Percentiles rank a stretch among this genome's conserved stretches.
These are phyloP conservation scores for Kodamaea suecica DNA, from an alignment of 1,139 yeast species.

Conservation along the genomic window DNA sequence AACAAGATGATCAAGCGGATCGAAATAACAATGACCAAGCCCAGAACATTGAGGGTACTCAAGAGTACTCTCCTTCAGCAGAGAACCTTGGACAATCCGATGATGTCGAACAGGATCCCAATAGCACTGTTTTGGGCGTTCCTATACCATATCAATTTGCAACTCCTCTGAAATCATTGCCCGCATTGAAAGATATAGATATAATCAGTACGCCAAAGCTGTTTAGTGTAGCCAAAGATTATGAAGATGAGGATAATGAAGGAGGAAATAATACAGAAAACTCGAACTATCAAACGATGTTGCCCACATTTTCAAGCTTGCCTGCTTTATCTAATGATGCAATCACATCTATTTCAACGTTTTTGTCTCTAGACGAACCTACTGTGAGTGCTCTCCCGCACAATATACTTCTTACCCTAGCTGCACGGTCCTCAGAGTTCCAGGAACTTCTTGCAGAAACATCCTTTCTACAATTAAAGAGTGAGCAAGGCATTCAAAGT, in stretches of 20 bases:
- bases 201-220: conserved; percentile 42
- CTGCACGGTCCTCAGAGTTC: conserved; percentile 44
- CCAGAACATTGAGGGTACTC: neutral
- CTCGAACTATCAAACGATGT: neutral
- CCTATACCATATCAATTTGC: conserved; percentile 21
- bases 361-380: conserved; percentile 34
- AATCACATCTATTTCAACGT: conserved; percentile 23
- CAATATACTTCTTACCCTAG: conserved; percentile 32
- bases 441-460: conserved; percentile 51
- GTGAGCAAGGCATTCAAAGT: conserved; percentile 50
- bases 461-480: conserved; percentile 47
- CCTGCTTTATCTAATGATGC: conserved; percentile 7
- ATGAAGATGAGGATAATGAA: conserved; percentile 8
- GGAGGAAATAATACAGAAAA: conserved; percentile 3
- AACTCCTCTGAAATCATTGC: conserved; percentile 44
- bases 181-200: conserved; percentile 45
- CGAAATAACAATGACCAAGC: too few relatives aligned
- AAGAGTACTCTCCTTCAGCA: too few relatives aligned
- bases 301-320: neutral
- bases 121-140: conserved; percentile 8
- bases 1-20: too few relatives aligned
- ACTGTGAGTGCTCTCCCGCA: conserved; percentile 13
- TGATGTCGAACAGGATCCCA: conserved; percentile 6
- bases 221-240: conserved; percentile 41
- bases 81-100: too few relatives aligned